Percentiles rank a stretch among this genome's conserved stretches.
Evolutionary conservation across 345 rosid species (phyloP).

Genomic region (Theobroma cacao): DNA sequence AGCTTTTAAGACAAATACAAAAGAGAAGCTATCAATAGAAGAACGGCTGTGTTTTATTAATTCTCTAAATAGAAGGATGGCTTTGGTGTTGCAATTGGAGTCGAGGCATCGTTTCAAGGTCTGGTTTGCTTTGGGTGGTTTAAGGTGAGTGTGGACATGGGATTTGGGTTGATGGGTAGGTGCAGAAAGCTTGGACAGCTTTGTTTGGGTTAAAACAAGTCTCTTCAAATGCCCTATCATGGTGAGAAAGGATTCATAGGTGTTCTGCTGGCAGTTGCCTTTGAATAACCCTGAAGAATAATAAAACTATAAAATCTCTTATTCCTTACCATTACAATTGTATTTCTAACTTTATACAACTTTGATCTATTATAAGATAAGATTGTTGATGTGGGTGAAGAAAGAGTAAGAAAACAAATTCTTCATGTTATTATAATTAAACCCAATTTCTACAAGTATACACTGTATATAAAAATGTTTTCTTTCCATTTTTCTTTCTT

Average conservation of each 20-base stretch:
- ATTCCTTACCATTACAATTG: no score
- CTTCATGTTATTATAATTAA: no score
- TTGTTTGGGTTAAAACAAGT: background rate
- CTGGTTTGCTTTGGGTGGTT: constrained; percentile 29
- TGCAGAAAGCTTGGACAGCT: background rate
- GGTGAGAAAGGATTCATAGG: background rate
- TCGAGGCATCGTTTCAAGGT: constrained; percentile 25
- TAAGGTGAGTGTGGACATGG: constrained; percentile 1
- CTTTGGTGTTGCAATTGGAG: constrained; percentile 25
- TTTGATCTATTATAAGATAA: no score
- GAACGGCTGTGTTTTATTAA: constrained; percentile 22
- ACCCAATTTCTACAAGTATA: no score
- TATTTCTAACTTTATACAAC: no score
- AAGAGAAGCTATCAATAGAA: constrained; percentile 35
- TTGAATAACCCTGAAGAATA: no score
- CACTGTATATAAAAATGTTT: no score
- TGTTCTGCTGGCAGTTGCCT: background rate
- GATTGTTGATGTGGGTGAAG: no score
- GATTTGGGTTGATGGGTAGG: constrained; percentile 16
- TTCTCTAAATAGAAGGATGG: constrained; percentile 23
- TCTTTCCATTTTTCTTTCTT: no score
- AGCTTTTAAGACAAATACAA: constrained; percentile 35
- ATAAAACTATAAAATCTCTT: no score
- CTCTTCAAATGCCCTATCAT: background rate
- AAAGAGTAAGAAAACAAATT: no score